These are phyloP conservation scores for Silene coronaria DNA, from an alignment of 179 eudicot genomes.

Conservation along the genomic window DNA sequence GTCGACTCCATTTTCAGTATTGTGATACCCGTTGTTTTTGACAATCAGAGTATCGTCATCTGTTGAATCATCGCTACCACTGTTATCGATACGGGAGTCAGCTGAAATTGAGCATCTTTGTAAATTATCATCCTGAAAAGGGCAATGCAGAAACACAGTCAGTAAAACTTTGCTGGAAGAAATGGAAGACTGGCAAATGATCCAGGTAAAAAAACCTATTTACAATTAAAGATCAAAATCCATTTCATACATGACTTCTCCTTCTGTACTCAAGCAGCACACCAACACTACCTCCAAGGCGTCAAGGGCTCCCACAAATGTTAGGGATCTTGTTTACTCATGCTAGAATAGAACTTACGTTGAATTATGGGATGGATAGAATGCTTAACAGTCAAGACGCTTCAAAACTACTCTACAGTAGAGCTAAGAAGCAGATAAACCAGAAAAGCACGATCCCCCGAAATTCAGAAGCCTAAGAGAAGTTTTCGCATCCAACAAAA, in stretches of 20 bases:
- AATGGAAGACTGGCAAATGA: neutral
- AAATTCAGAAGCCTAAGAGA: neutral
- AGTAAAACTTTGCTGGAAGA: slow-evolving; percentile 10
- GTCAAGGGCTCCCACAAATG: neutral
- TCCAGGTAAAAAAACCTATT: neutral
- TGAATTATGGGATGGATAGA: neutral
- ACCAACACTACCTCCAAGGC: neutral
- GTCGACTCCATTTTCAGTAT: slow-evolving; percentile 72
- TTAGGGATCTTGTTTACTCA: neutral
- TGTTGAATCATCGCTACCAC: slow-evolving; percentile 80
- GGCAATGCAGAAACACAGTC: slow-evolving; percentile 6
- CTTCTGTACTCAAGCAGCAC: neutral
- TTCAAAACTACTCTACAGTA: neutral
- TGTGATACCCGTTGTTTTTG: slow-evolving; percentile 72
- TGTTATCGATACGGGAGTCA: slow-evolving; percentile 73
- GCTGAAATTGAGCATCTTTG: slow-evolving; percentile 96
- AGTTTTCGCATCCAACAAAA: neutral
- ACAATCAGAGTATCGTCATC: slow-evolving; percentile 61
- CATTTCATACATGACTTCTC: neutral
- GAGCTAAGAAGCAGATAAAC: neutral
- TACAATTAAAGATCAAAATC: neutral
- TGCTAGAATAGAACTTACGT: neutral
- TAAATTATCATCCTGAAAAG: slow-evolving; percentile 71
- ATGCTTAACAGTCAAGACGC: neutral
- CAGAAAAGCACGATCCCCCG: neutral